These are phyloP conservation scores for Bothriochloa decipiens DNA, from an alignment of 176 grass and related monocot species.

Conservation along the genomic window DNA sequence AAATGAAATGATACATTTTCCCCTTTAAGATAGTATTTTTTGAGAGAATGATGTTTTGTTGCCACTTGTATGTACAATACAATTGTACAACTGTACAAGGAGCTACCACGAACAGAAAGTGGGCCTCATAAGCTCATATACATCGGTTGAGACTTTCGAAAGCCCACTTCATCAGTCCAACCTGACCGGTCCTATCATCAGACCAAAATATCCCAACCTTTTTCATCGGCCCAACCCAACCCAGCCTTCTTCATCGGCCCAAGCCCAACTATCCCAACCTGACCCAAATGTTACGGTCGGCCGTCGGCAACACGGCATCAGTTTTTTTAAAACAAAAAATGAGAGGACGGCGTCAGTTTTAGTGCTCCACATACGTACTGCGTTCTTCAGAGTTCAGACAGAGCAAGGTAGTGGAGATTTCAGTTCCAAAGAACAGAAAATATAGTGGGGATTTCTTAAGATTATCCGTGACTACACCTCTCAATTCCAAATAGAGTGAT, in stretches of 20 bases:
- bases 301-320: neutral
- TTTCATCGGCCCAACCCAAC: neutral
- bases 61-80: neutral
- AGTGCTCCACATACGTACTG: no score
- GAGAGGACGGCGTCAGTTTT: no score
- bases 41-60: neutral
- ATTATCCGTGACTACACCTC: neutral
- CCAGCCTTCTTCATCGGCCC: neutral
- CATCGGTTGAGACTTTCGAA: neutral
- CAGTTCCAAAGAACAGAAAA: neutral
- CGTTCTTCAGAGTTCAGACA: neutral
- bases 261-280: neutral
- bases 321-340: no score
- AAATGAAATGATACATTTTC: neutral
- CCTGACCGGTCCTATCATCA: neutral
- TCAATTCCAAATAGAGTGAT: neutral
- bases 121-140: neutral
- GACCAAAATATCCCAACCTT: neutral
- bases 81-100: neutral
- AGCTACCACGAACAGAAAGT: neutral
- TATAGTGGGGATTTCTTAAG: neutral
- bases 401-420: neutral
- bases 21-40: neutral
- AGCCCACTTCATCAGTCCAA: neutral
- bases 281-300: neutral